Evolutionary conservation across 2,329 filamentous ascomycete genomes (phyloP).

Genomic region (Fusarium subglutinans): DNA sequence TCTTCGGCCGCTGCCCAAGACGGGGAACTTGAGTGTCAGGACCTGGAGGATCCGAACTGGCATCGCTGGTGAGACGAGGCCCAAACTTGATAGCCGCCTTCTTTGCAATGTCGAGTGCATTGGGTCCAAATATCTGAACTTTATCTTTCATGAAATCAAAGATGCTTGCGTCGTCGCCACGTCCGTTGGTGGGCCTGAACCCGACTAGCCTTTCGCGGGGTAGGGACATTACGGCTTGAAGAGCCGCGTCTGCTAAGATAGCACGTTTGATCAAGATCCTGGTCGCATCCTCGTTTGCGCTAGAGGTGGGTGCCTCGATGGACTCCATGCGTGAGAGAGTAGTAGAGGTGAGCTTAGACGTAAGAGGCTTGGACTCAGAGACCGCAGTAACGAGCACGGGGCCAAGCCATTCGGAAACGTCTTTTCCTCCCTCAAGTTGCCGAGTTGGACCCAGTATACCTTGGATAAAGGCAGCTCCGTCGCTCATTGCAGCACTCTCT

Average conservation of each 20-base stretch:
- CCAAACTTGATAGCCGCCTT: not conserved
- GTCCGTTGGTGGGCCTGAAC: not conserved
- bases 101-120: not conserved
- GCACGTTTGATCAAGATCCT: not conserved
- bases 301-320: not conserved
- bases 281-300: not conserved
- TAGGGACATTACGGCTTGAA: not conserved
- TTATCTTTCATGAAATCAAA: not conserved
- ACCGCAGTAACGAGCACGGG: slow-evolving; percentile 2
- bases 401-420: slow-evolving; percentile 12
- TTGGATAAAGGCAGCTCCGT: slow-evolving; percentile 1
- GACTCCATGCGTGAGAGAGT: not conserved
- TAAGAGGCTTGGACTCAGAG: not conserved
- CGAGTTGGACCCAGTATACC: slow-evolving; percentile 10
- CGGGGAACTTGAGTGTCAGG: not conserved
- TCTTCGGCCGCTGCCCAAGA: not conserved
- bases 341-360: not conserved
- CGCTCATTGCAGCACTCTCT: not conserved
- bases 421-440: slow-evolving; percentile 17
- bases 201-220: not conserved
- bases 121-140: not conserved
- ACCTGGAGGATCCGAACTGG: not conserved
- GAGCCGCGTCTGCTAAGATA: not conserved
- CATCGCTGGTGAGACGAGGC: not conserved
- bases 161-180: not conserved